A percentile compares a stretch with the other conserved stretches of the same genome.
Conservation (phyloP, 176 grass and related monocot species). For the Canna indica region DNA sequence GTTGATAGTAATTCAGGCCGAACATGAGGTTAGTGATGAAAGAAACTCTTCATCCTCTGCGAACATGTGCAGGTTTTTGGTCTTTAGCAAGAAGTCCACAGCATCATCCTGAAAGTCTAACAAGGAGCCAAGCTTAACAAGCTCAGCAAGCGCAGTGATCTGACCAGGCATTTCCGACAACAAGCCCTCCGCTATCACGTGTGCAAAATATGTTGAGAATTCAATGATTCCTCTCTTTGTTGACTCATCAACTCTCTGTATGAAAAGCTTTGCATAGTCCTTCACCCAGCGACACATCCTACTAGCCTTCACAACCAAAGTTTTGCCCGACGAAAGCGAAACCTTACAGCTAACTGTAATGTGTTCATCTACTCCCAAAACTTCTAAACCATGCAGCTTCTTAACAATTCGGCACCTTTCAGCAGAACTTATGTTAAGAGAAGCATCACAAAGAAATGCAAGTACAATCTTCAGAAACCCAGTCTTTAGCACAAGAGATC, state of each 20-base stretch:
- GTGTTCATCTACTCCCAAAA: slow-evolving; percentile 25
- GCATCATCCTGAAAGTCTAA: slow-evolving; percentile 42
- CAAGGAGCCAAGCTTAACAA: slow-evolving; percentile 41
- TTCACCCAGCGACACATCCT: slow-evolving; percentile 52
- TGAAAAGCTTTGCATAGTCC: slow-evolving; percentile 25
- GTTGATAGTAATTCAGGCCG: background rate
- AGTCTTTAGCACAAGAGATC: slow-evolving; percentile 14
- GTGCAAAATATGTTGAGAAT: slow-evolving; percentile 37
- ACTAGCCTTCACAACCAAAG: slow-evolving; percentile 24
- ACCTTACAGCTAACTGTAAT: slow-evolving; percentile 43
- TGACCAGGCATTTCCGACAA: slow-evolving; percentile 40
- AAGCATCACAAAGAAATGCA: slow-evolving; percentile 31
- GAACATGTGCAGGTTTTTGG: slow-evolving; percentile 36
- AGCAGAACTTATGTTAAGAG: slow-evolving; percentile 23
- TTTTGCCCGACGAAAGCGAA: slow-evolving; percentile 19
- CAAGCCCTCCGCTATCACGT: slow-evolving; percentile 51
- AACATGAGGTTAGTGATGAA: background rate
- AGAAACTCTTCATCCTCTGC: slow-evolving; percentile 37
- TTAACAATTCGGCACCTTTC: slow-evolving; percentile 32
- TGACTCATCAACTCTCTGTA: slow-evolving; percentile 1
- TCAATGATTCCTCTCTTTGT: slow-evolving; percentile 30
- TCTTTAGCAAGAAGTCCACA: slow-evolving; percentile 46
- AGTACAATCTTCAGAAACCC: slow-evolving; percentile 40
- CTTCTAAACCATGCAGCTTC: slow-evolving; percentile 29
- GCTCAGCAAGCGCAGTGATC: slow-evolving; percentile 34